phyloP scores from a whole-genome alignment of 2,329 filamentous ascomycete species.

The Ceratocystis cacaofunesta region DNA sequence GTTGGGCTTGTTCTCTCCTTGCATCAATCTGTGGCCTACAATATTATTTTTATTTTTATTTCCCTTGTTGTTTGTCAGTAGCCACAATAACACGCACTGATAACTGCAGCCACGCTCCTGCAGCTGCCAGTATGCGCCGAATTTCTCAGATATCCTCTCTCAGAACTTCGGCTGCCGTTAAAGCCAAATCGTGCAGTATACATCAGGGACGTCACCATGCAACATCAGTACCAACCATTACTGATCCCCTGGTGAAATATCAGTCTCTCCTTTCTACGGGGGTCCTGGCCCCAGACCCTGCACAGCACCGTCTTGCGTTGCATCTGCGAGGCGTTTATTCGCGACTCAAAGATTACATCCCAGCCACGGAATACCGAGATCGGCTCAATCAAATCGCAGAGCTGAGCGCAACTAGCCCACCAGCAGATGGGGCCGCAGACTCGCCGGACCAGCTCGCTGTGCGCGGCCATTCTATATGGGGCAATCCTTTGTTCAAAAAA shows the following conservation, averaged over 20 bases:
- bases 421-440: constrained; percentile 19
- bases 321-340: constrained; percentile 66
- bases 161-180: neutral
- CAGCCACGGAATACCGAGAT: constrained; percentile 51
- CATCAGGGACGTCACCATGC: constrained; percentile 23
- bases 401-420: constrained; percentile 27
- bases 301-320: constrained; percentile 57
- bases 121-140: constrained; percentile 4
- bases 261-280: constrained; percentile 53
- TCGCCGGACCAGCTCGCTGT: constrained; percentile 29
- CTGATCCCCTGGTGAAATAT: constrained; percentile 65
- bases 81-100: no score
- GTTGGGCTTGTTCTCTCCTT: neutral
- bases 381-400: constrained; percentile 46
- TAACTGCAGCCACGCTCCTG: no score
- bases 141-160: neutral
- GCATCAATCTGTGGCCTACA: no score
- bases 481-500: constrained; percentile 43
- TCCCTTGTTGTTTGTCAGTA: neutral
- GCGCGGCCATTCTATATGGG: constrained; percentile 39
- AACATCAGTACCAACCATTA: constrained; percentile 40
- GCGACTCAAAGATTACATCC: constrained; percentile 64
- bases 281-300: constrained; percentile 51
- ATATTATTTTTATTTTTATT: no score
- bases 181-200: neutral